A percentile compares a stretch with the other conserved stretches of the same genome.
Evolutionary conservation across 2,329 filamentous ascomycete species (phyloP).

Genomic region (Kalmusia sp.): DNA sequence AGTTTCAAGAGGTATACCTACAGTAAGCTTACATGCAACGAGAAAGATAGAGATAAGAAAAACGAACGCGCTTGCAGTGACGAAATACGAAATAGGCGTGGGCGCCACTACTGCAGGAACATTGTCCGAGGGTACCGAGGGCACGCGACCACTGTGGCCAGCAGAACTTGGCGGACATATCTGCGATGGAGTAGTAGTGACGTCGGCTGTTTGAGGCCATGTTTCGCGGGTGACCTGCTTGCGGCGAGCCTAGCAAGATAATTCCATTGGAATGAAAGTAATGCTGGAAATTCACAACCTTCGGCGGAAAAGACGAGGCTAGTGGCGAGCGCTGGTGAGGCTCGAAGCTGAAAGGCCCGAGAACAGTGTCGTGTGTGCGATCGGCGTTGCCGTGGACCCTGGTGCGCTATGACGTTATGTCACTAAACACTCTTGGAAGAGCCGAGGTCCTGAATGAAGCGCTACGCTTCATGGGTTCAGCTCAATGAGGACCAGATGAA

Average conservation of each 20-base stretch:
- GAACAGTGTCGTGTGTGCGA: neutral
- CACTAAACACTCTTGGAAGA: no score
- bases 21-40: neutral
- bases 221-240: neutral
- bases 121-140: neutral
- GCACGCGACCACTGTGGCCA: conserved; percentile 3
- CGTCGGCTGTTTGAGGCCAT: neutral
- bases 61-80: conserved; percentile 20
- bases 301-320: neutral
- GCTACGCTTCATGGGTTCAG: no score
- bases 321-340: neutral
- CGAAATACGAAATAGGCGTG: conserved; percentile 24
- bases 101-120: conserved; percentile 35
- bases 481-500: no score
- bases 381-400: conserved; percentile 3
- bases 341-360: neutral
- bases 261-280: neutral
- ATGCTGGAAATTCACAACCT: neutral
- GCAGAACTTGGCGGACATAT: neutral
- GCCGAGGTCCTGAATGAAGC: neutral
- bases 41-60: no score
- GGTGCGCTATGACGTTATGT: neutral
- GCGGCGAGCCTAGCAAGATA: no score
- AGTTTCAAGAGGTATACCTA: neutral
- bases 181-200: neutral